phyloP scores from a whole-genome alignment of 1,139 yeast species.

The Pichia norvegensis region DNA sequence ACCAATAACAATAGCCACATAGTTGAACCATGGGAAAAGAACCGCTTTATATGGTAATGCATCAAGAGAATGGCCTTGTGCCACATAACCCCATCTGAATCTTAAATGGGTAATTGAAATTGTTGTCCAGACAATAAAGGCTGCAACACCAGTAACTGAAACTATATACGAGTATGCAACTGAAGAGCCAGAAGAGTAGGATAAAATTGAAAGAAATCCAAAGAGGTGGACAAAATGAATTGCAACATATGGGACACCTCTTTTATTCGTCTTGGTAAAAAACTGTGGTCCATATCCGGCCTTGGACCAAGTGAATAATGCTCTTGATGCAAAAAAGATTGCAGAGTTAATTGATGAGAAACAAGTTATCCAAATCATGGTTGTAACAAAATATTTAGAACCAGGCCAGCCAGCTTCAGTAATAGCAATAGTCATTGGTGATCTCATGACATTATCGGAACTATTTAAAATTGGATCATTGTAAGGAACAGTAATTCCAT shows the following conservation, averaged over 20 bases:
- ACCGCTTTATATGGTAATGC: constrained; percentile 49
- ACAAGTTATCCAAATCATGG: constrained; percentile 45
- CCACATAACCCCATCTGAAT: constrained; percentile 43
- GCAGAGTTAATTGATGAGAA: constrained; percentile 48
- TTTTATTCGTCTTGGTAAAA: constrained; percentile 35
- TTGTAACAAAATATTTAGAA: constrained; percentile 46
- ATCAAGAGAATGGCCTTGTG: constrained; percentile 38
- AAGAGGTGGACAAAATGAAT: constrained; percentile 41
- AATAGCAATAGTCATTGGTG: constrained; percentile 56
- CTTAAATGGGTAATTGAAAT: constrained; percentile 39
- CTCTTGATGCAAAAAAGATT: constrained; percentile 45
- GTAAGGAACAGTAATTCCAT: constrained; percentile 50
- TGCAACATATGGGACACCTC: constrained; percentile 46
- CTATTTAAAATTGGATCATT: constrained; percentile 34
- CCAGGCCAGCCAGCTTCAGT: constrained; percentile 43
- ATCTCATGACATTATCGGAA: constrained; percentile 23
- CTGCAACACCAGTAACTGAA: constrained; percentile 48
- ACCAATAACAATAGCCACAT: constrained; percentile 44
- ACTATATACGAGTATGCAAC: constrained; percentile 47
- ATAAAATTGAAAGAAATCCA: constrained; percentile 46
- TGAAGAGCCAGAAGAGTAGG: constrained; percentile 46
- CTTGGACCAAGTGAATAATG: constrained; percentile 43
- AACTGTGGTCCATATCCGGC: constrained; percentile 44
- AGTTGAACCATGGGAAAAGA: constrained; percentile 47
- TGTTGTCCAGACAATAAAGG: constrained; percentile 47